Evolutionary conservation across 2,329 filamentous ascomycete genomes (phyloP), one percentile per base, ranked within the genome.

Genomic region (Teratosphaeria destructans): DNA sequence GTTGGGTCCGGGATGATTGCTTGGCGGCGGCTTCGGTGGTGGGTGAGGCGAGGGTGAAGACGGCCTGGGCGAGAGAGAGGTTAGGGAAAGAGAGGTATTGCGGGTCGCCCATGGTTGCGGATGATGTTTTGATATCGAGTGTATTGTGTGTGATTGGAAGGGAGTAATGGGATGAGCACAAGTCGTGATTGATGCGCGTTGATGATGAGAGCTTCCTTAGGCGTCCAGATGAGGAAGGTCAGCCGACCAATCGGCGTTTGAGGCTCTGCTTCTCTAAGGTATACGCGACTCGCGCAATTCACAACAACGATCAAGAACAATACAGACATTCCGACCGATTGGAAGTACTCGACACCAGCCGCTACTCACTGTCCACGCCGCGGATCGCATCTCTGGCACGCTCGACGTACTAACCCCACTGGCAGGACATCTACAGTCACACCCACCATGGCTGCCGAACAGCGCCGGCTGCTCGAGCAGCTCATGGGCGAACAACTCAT

Each of bases 401-500:
- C 37, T 43, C 37, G 16, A 14, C 12, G 4, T 14, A 14, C 37
- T 43, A 43, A 43, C 16, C 3, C 11, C 1, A 12, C 12, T n/a
- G 12, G 11, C 37, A 43, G 37, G 11, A 14, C 37, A 43, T 14
- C 37, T 3, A 43, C 12, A 39, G 11, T 16, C 37, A 12, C 43
- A 34, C 54, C 61, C 60, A 75, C 32, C 67, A 96, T 97, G 93
- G 93, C 93, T 59, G 92, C 93, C 66, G 94, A 99, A 85, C 93
- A 96, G 78, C 86, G 94, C 73, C 95, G 95, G 84, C 87, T 97
- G 82, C 89, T 99, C 59, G 94, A 97, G 85, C 94, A 99, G 83
- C 83, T 87, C 67, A 86, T 86, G 84, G 84, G 84, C 72, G 82
- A 85, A 68, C 78, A 83, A 81, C 86, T 94, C 67, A 90, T 95